Conservation (phyloP, 345 rosid species). For the Nephelium lappaceum region DNA sequence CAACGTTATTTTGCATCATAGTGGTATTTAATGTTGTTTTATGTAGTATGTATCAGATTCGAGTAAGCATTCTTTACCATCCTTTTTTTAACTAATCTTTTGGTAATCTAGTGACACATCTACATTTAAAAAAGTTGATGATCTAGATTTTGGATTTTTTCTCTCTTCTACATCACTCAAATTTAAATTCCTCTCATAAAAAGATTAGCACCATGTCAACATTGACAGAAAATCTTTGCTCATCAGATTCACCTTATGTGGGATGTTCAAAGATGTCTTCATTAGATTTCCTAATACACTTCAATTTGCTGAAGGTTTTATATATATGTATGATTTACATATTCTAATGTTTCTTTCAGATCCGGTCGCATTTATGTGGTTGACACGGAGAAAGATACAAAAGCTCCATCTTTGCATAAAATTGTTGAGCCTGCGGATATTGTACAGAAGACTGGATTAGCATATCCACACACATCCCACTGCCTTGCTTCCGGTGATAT, state of each 20-base stretch:
- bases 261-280: background rate
- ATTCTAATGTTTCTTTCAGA: slow-evolving; percentile 42
- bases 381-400: slow-evolving; percentile 65
- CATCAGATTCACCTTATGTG: too few species aligned
- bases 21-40: background rate
- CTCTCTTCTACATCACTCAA: too few species aligned
- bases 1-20: background rate
- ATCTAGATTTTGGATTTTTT: too few species aligned
- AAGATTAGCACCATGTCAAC: too few species aligned
- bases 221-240: too few species aligned
- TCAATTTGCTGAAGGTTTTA: background rate
- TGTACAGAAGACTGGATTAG: slow-evolving; percentile 73
- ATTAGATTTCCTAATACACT: background rate
- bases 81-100: too few species aligned
- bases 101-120: too few species aligned
- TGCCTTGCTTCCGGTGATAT: slow-evolving; percentile 91
- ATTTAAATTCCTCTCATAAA: too few species aligned
- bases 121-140: too few species aligned
- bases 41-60: background rate
- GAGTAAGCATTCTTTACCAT: too few species aligned
- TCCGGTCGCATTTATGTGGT: slow-evolving; percentile 83
- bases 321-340: background rate
- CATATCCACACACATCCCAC: slow-evolving; percentile 91
- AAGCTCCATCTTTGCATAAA: slow-evolving; percentile 80
- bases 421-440: slow-evolving; percentile 70